Base-by-base conservation (phyloP, 208 protist species). In the Wallacemonas rigidus region DNA sequence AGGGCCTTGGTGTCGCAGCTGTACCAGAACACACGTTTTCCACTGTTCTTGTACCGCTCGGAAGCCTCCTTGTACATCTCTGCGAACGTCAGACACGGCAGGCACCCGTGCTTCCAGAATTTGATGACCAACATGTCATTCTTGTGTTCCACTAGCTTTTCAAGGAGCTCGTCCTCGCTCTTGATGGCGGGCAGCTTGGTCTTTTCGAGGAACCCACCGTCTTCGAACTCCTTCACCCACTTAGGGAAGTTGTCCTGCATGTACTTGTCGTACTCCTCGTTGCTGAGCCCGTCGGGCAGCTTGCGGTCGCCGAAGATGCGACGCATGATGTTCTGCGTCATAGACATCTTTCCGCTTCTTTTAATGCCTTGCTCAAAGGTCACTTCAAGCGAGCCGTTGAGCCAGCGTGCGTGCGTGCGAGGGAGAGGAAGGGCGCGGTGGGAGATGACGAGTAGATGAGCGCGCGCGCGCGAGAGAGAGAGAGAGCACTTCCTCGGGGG, bases 31-130 rank as follows among this genome's bases (percentile, higher is more conserved):
- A 96, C 84, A 36, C 82, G 79, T 70, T 85, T 86, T 9, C 69
- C 74, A 12, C 83, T 85, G 44, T 89, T 82, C 51, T 69, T 76
- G 38, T 77, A 75, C 64, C 71, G 58, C 81, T 87, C 79, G 9
- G 87, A 71, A 38, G 81, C 89, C 57, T 83, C 80, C 77, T 98
- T 98, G 79, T 94, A 95, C 94, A 97, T 98, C 74, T 98, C 92
- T 1, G 94, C 90, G 36, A 96, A 87, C 1, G 90, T 85, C 17
- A 97, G 69, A 76, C 94, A 98, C 12, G 94, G 94, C 72, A 98
- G 91, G 76, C 94, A 98, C 45, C 91, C 86, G 61, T 95, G 89
- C 74, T 98, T 98, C 92, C 94, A 98, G 69, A 85, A 98, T 70
- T 98, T 98, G 67, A 98, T 84, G 48, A 98, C 91, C 79, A 98